Evolutionary conservation across 768 basidiomycete genomes (phyloP).

Genomic region (Leucocoprinus leucothites): DNA sequence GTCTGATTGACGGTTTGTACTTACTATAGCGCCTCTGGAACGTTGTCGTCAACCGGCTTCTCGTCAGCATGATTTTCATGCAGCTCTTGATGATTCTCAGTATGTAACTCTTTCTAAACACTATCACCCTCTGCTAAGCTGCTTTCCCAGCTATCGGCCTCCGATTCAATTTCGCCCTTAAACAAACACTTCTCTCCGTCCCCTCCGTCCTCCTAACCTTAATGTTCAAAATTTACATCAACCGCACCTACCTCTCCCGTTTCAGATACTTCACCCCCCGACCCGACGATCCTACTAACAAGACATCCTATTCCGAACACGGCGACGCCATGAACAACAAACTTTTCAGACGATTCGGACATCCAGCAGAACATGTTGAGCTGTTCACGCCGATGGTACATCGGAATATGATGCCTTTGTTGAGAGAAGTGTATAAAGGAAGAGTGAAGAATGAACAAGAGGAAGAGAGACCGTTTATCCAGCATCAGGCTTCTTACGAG

Average conservation of each 20-base stretch:
- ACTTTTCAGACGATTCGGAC: constrained; percentile 77
- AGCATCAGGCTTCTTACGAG: background rate
- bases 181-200: constrained; percentile 61
- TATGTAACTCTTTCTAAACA: constrained; percentile 32
- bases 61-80: constrained; percentile 69
- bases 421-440: constrained; percentile 58
- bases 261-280: constrained; percentile 74
- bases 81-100: constrained; percentile 72
- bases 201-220: constrained; percentile 68
- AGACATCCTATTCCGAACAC: constrained; percentile 59
- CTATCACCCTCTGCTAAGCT: background rate
- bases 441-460: constrained; percentile 27
- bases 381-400: constrained; percentile 57
- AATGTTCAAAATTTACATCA: constrained; percentile 71
- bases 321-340: constrained; percentile 57
- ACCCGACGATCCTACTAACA: constrained; percentile 56
- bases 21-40: constrained; percentile 69
- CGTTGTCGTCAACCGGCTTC: constrained; percentile 70
- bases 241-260: constrained; percentile 26
- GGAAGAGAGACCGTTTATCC: background rate
- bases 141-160: constrained; percentile 67
- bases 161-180: constrained; percentile 54
- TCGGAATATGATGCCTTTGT: constrained; percentile 52
- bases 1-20: background rate
- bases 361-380: constrained; percentile 72